Base-by-base conservation (phyloP, 1,284 basidiomycete species). In the Melampsora larici-populina region DNA sequence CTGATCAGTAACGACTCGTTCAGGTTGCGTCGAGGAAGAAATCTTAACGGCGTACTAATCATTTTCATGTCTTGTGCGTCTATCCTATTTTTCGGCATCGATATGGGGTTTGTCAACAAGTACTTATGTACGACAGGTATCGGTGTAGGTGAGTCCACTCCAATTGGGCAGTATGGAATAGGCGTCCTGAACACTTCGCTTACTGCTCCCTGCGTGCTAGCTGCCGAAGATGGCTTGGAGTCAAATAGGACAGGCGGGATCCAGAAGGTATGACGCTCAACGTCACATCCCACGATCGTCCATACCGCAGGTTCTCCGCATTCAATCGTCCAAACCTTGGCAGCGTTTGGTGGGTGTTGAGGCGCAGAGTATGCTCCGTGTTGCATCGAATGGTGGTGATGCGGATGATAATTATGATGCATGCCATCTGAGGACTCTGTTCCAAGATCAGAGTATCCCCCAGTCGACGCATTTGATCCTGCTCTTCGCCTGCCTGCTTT, bases 211-310 rank as follows among this genome's bases (percentile, higher is more conserved):
- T 49, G 75, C 7, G 74, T 55, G 33, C 66, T n/a, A n/a, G 74
- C 43, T 60, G 70, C 40, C 29, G 70, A 63, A 15, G 69, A 65
- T n/a, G 31, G 43, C 29, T 75, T 73, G 8, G 81, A 82, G 40
- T 80, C 79, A 4, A 80, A 79, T 1, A 82, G 77, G 62, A 81
- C 79, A 1, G 82, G 82, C 26, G 84, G 84, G 8, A 84, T 77
- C 80, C 82, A 84, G 80, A 85, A 85, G n/a, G 84, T 83, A 69
- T 84, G 82, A 0, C 83, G 80, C 48, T 81, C 81, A 65, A 84
- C 80, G 55, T 85, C 91, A 80, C 91, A 93, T 80, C 93, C 92
- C 79, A 94, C 92, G 80, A 95, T 93, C 18, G 92, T 94, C 93
- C 93, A 95, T 51, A 94, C 90, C 83, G 92, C 92, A 55, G 91